Conservation (phyloP, 148 eudicot genomes). For the Vaccinium corymbosum region DNA sequence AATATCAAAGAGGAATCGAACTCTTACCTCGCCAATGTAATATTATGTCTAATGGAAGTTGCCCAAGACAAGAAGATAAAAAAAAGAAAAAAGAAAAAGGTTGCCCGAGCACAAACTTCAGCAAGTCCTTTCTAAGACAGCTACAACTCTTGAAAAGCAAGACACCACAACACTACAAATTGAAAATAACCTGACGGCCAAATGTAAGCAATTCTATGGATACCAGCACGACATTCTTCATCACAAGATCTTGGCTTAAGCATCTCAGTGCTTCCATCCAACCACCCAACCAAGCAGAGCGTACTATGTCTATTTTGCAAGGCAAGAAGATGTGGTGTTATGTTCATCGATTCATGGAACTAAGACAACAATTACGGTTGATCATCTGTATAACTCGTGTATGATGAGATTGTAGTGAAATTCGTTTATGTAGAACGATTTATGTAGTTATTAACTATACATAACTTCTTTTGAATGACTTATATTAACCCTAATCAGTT, state of each 20-base stretch:
- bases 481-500: too few species aligned
- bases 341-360: neutral
- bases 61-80: neutral
- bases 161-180: neutral
- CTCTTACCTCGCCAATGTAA: neutral
- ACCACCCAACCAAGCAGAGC: neutral
- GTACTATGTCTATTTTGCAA: neutral
- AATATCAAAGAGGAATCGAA: neutral
- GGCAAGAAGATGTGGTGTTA: neutral
- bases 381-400: neutral
- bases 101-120: neutral
- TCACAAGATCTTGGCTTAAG: conserved; percentile 1
- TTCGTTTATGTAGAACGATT: neutral
- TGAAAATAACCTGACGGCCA: neutral
- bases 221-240: neutral
- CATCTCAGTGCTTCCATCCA: neutral
- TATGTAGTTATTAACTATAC: neutral
- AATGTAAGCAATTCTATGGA: neutral
- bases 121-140: neutral
- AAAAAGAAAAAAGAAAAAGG: too few species aligned
- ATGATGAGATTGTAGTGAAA: neutral
- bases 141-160: neutral
- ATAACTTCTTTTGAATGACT: neutral
- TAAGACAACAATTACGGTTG: neutral
- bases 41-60: neutral